Evolutionary conservation across 1,284 basidiomycete genomes (phyloP), one percentile per base, ranked within the genome.

Genomic region (Pascua sp.): DNA sequence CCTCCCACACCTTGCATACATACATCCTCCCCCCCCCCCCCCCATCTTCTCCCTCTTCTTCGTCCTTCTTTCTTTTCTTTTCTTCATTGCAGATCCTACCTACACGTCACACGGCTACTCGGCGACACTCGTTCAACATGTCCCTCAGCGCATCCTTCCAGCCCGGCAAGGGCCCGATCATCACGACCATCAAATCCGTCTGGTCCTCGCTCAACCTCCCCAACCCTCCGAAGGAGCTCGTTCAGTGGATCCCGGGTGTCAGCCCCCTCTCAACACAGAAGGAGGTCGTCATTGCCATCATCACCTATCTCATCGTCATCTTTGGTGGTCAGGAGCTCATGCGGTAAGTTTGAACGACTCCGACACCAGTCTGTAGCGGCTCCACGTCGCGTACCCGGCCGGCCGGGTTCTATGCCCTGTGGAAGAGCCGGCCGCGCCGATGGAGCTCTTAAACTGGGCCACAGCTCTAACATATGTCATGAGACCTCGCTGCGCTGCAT

Each of bases 271-370:
- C 90, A 53, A 95, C 90, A 11, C 79, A 84, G 56, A 82, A 85
- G 62, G 81, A 83, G 63, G 93, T 96, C 59, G 77, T 84, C 48
- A 78, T 83, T 16, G 81, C 87, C 17, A 83, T 98, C 62, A 82
- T 78, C 39, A 83, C 84, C 56, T 98, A 98, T 82, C 85, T 98
- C 65, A 85, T 84, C 73, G 80, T 89, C 80, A 88, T 98, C 77
- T 98, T 98, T 72, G 85, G 89, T 62, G 84, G 90, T 46, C 87
- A 87, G 69, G 85, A 85, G 67, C 77, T 90, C 69, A 97, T 97
- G 93, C 89, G 85, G 77, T 79, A 54, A 64, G 77, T 77, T 12
- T 18, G 44, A 32, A 18, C 8, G 17, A 12, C 17, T 45, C 44
- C 24, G 18, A 45, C 44, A 11, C 18, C 18, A 12, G 17, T 32